Evolutionary conservation across 176 grass and related monocot genomes (phyloP).

Genomic region (Musa acuminata): DNA sequence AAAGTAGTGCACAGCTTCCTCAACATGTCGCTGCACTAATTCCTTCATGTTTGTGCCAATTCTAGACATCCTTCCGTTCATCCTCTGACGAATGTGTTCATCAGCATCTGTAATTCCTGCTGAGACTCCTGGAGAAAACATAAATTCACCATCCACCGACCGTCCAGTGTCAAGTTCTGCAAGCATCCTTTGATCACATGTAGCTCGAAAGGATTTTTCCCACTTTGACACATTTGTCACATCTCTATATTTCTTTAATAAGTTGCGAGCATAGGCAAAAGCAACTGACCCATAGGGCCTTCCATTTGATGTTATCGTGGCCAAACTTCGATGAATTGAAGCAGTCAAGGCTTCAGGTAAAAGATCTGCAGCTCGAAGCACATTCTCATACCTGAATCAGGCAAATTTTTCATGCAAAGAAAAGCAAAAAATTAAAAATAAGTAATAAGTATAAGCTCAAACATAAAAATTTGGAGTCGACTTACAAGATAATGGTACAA

Average conservation of each 20-base stretch:
- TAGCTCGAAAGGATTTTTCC: slow-evolving; percentile 72
- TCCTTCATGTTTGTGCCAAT: slow-evolving; percentile 78
- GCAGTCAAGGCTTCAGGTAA: slow-evolving; percentile 81
- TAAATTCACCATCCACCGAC: slow-evolving; percentile 63
- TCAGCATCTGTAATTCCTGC: slow-evolving; percentile 62
- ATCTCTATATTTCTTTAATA: slow-evolving; percentile 89
- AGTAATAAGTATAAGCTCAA: neutral
- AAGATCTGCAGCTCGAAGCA: slow-evolving; percentile 68
- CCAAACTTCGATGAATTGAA: slow-evolving; percentile 41
- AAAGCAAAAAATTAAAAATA: neutral
- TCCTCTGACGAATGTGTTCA: slow-evolving; percentile 71
- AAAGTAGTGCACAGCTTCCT: slow-evolving; percentile 45
- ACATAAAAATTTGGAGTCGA: neutral
- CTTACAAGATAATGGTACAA: neutral
- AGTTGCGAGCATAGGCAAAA: slow-evolving; percentile 72
- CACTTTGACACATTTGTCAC: slow-evolving; percentile 62
- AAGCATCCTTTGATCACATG: slow-evolving; percentile 77
- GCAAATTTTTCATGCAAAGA: neutral
- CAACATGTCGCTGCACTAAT: slow-evolving; percentile 70
- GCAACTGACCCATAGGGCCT: slow-evolving; percentile 47
- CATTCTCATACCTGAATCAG: slow-evolving; percentile 64
- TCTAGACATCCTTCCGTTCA: slow-evolving; percentile 60
- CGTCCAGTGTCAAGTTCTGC: slow-evolving; percentile 80
- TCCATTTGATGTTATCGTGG: slow-evolving; percentile 36
- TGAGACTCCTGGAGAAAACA: slow-evolving; percentile 47